A percentile compares a stretch with the other conserved stretches of the same genome.
Conservation (phyloP, 306 rosid genomes). For the Styphnolobium japonicum region DNA sequence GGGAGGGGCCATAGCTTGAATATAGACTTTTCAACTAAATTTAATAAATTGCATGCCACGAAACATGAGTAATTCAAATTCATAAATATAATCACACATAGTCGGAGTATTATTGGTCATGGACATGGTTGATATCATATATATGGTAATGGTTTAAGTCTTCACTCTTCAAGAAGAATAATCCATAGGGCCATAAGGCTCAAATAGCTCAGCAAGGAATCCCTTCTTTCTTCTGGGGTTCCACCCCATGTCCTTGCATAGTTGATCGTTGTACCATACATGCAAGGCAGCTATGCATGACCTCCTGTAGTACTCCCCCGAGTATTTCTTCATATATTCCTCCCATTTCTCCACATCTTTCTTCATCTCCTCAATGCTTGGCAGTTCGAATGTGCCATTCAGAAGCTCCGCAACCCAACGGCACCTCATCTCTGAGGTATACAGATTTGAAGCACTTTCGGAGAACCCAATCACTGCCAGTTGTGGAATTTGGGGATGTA, state of each 20-base stretch:
- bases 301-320: conserved; percentile 43
- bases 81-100: no score
- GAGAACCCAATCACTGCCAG: conserved; percentile 72
- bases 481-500: conserved; percentile 64
- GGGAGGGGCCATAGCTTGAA: no score
- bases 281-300: conserved; percentile 53
- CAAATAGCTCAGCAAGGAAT: conserved; percentile 52
- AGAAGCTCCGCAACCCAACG: conserved; percentile 67
- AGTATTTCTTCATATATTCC: conserved; percentile 34
- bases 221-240: conserved; percentile 61
- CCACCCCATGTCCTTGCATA: conserved; percentile 78
- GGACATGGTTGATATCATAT: no score
- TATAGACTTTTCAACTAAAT: no score
- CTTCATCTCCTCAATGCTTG: conserved; percentile 64
- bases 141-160: neutral
- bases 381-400: conserved; percentile 50
- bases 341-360: conserved; percentile 53
- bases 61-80: no score
- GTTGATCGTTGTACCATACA: conserved; percentile 53
- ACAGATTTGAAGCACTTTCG: conserved; percentile 59
- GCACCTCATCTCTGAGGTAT: conserved; percentile 68
- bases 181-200: conserved; percentile 65
- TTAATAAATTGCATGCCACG: no score
- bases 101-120: no score
- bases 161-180: conserved; percentile 35